Conservation (phyloP, 2,329 filamentous ascomycete genomes). For the Diaporthe australafricana region DNA sequence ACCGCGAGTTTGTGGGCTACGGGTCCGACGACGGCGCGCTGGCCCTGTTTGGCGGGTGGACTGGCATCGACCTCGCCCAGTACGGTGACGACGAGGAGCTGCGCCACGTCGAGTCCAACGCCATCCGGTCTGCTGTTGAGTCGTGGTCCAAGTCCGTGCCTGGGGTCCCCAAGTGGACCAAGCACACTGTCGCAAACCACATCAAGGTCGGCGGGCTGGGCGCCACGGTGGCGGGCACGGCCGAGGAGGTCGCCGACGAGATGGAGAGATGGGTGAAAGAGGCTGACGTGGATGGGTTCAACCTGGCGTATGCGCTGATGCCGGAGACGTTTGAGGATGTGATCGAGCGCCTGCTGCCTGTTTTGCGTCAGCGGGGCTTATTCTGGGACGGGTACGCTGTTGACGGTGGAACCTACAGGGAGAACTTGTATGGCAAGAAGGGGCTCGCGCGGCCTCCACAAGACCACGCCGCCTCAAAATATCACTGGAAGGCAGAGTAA, state of each 20-base stretch:
- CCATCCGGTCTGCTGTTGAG: conserved; percentile 64
- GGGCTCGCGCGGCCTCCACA: conserved; percentile 46
- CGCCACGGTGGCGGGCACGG: conserved; percentile 33
- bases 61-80: conserved; percentile 70
- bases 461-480: conserved; percentile 27
- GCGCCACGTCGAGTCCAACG: conserved; percentile 70
- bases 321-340: conserved; percentile 77
- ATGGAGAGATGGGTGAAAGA: conserved; percentile 36
- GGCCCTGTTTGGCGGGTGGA: conserved; percentile 75
- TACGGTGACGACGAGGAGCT: conserved; percentile 75
- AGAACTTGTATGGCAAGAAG: conserved; percentile 66
- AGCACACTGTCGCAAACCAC: conserved; percentile 40
- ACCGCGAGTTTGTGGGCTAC: conserved; percentile 64
- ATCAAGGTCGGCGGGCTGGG: conserved; percentile 41
- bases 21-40: conserved; percentile 71
- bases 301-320: conserved; percentile 71
- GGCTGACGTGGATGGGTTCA: conserved; percentile 36
- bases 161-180: conserved; percentile 34
- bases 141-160: conserved; percentile 55
- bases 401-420: conserved; percentile 68
- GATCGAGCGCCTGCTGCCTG: conserved; percentile 72
- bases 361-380: conserved; percentile 68
- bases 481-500: conserved; percentile 33
- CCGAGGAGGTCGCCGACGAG: conserved; percentile 35
- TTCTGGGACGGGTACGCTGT: conserved; percentile 68